These are phyloP conservation scores for Colletotrichum tropicicola DNA, from an alignment of 2,329 filamentous ascomycete species.

Conservation along the genomic window DNA sequence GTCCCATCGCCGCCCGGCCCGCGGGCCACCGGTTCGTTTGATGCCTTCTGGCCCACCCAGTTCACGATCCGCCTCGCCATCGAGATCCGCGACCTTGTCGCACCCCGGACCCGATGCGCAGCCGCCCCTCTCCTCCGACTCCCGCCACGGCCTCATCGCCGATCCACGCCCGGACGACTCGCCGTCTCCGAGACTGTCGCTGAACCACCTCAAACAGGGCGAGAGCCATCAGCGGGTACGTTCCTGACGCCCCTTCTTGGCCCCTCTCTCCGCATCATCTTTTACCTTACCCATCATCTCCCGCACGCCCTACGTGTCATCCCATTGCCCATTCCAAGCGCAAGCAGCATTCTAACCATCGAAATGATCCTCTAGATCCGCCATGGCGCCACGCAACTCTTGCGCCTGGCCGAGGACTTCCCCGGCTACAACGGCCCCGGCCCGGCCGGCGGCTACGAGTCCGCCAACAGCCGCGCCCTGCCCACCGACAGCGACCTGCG, in stretches of 20 bases:
- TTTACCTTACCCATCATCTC: not conserved
- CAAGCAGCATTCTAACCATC: not conserved
- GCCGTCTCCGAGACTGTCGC: conserved; percentile 6
- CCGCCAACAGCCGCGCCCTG: not conserved
- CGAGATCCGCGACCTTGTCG: conserved; percentile 13
- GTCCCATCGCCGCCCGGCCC: not conserved
- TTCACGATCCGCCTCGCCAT: conserved; percentile 21
- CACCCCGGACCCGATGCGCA: not conserved
- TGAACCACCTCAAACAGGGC: conserved; percentile 24
- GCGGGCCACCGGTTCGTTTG: conserved; percentile 23
- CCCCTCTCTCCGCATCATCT: not conserved
- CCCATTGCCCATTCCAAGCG: not conserved
- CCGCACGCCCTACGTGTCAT: too few species aligned
- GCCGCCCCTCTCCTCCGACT: not conserved
- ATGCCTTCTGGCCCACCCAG: conserved; percentile 27
- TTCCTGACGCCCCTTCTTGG: not conserved
- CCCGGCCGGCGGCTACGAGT: not conserved
- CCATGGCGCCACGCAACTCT: conserved; percentile 13
- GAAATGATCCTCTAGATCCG: not conserved
- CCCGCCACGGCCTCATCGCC: not conserved
- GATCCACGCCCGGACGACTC: too few species aligned
- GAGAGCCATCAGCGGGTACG: conserved; percentile 26
- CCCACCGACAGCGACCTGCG: conserved; percentile 16
- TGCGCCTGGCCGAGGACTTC: conserved; percentile 16
- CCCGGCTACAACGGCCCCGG: not conserved